A percentile compares a stretch with the other conserved stretches of the same genome.
phyloP scores from a whole-genome alignment of 2,329 filamentous ascomycete species.

The Xylariomycetidae sp. region DNA sequence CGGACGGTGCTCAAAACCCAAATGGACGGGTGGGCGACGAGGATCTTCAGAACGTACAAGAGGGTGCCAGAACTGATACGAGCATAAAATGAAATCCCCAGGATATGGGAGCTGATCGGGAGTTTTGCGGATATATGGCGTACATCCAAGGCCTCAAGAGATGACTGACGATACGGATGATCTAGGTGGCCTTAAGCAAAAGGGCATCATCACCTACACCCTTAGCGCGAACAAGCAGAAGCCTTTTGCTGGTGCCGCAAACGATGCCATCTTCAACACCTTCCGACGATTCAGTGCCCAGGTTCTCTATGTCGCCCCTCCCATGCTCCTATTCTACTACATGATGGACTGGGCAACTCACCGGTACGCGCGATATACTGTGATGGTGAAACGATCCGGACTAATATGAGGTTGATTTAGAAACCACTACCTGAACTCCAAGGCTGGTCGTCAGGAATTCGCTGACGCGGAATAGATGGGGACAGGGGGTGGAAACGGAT shows the following conservation, averaged over 20 bases:
- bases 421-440: slow-evolving; percentile 29
- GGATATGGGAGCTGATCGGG: slow-evolving; percentile 5
- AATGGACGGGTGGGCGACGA: background rate
- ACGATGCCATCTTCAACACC: slow-evolving; percentile 92
- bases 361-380: slow-evolving; percentile 65
- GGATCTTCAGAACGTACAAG: background rate
- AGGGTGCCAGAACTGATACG: too few species aligned
- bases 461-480: slow-evolving; percentile 16
- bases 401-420: slow-evolving; percentile 12
- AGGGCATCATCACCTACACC: slow-evolving; percentile 65
- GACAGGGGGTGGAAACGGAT: slow-evolving; percentile 2
- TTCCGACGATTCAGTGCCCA: slow-evolving; percentile 82
- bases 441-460: slow-evolving; percentile 24
- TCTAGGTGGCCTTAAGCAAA: slow-evolving; percentile 55
- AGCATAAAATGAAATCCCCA: too few species aligned
- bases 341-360: slow-evolving; percentile 87
- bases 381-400: too few species aligned
- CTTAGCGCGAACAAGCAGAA: slow-evolving; percentile 85
- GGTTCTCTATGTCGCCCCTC: slow-evolving; percentile 83
- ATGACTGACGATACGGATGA: slow-evolving; percentile 22
- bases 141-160: background rate
- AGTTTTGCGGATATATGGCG: slow-evolving; percentile 4
- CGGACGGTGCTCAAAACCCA: too few species aligned
- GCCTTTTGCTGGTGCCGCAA: slow-evolving; percentile 70
- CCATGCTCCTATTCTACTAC: slow-evolving; percentile 74